These are phyloP conservation scores for Tympanopsis confertula DNA, from an alignment of 2,329 filamentous ascomycete species.

Conservation along the genomic window DNA sequence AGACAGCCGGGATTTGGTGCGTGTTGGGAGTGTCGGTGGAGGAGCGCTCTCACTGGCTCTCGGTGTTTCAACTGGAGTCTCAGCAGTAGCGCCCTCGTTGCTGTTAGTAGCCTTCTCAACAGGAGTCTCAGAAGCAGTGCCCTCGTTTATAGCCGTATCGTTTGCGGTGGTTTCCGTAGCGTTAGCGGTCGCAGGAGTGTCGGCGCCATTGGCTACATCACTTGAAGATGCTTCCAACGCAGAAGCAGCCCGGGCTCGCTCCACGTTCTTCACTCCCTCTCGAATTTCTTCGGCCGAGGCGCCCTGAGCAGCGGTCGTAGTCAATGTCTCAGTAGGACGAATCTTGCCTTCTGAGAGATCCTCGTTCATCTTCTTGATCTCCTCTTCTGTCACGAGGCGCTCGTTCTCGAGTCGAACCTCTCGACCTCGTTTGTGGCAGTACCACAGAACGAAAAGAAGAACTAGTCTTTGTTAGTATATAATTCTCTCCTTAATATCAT, in stretches of 20 bases:
- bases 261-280: constrained; percentile 16
- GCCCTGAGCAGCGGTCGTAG: constrained; percentile 24
- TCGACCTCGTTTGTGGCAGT: constrained; percentile 55
- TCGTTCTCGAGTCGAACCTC: constrained; percentile 48
- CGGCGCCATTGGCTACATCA: too few species aligned
- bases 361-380: constrained; percentile 24
- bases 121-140: too few species aligned
- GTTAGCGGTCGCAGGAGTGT: too few species aligned
- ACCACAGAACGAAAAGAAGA: constrained; percentile 56
- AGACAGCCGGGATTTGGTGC: not conserved
- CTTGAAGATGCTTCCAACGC: too few species aligned
- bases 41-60: too few species aligned
- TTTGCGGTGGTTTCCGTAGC: too few species aligned
- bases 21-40: not conserved
- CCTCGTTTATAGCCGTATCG: too few species aligned
- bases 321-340: constrained; percentile 19
- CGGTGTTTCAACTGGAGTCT: too few species aligned
- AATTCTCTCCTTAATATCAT: not conserved
- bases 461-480: constrained; percentile 22
- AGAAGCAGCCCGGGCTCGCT: constrained; percentile 1
- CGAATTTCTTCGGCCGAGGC: constrained; percentile 23
- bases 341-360: constrained; percentile 16
- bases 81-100: too few species aligned
- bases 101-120: too few species aligned
- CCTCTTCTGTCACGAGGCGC: constrained; percentile 29